Percentiles rank a stretch among this genome's conserved stretches.
These are phyloP conservation scores for Arthroderma sp. DNA, from an alignment of 2,329 filamentous ascomycete genomes.

Conservation along the genomic window DNA sequence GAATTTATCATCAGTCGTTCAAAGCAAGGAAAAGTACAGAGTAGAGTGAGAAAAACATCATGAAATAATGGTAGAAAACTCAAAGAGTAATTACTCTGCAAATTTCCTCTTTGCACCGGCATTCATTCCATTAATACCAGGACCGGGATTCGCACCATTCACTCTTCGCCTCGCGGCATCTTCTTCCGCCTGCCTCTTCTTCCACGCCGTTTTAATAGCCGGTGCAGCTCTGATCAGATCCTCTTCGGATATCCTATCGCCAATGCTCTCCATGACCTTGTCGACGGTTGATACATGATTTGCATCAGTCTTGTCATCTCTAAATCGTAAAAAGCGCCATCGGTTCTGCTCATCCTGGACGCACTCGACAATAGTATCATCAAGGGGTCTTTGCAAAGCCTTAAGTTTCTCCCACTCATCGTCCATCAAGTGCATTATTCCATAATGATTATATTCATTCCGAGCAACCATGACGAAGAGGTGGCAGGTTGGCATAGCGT, in stretches of 20 bases:
- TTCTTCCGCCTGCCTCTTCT: conserved; percentile 39
- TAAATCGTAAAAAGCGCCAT: conserved; percentile 81
- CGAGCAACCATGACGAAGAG: conserved; percentile 58
- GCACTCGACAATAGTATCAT: conserved; percentile 82
- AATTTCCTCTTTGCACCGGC: conserved; percentile 30
- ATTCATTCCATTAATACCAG: conserved; percentile 15
- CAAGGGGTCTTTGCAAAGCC: conserved; percentile 56
- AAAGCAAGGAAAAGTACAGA: too few species aligned
- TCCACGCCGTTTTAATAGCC: conserved; percentile 69
- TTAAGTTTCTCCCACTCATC: conserved; percentile 79
- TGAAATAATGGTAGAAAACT: neutral
- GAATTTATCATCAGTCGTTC: too few species aligned
- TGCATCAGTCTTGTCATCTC: conserved; percentile 82
- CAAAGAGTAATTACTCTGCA: conserved; percentile 19
- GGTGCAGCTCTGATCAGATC: conserved; percentile 60
- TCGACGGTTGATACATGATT: conserved; percentile 77
- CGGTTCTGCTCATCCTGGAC: conserved; percentile 59
- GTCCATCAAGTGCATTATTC: conserved; percentile 54
- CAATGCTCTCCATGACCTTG: conserved; percentile 81
- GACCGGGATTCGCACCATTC: conserved; percentile 15
- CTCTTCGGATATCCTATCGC: conserved; percentile 67
- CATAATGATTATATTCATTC: conserved; percentile 52
- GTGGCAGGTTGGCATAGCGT: conserved; percentile 59
- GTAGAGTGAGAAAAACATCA: neutral
- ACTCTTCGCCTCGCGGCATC: conserved; percentile 12